Conservation (phyloP, 768 basidiomycete genomes). For the Albatrellus ellisii region DNA sequence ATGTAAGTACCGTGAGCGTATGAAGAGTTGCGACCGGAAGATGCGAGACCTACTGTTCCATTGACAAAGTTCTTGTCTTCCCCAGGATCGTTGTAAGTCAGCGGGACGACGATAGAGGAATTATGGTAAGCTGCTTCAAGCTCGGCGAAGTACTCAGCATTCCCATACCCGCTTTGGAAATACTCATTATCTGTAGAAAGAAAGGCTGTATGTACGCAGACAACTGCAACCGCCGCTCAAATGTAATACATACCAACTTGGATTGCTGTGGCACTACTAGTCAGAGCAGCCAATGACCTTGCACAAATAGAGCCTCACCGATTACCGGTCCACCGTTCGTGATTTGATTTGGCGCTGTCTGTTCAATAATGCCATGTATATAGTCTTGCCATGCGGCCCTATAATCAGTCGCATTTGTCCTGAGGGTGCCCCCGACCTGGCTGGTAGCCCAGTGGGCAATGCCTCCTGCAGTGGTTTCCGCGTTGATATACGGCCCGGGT, state of each 20-base stretch:
- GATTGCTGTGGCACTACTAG: constrained; percentile 25
- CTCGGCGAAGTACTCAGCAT: constrained; percentile 46
- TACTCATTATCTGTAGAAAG: constrained; percentile 70
- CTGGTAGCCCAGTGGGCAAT: constrained; percentile 59
- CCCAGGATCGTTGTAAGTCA: constrained; percentile 66
- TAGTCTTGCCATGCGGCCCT: constrained; percentile 60
- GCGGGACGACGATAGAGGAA: constrained; percentile 49
- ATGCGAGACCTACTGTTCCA: constrained; percentile 37
- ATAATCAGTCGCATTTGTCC: constrained; percentile 69
- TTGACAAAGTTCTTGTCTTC: constrained; percentile 49
- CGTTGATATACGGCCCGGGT: constrained; percentile 69
- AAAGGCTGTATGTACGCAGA: background rate
- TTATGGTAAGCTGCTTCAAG: constrained; percentile 42
- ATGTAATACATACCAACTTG: constrained; percentile 42
- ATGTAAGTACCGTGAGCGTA: constrained; percentile 15
- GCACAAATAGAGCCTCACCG: constrained; percentile 25
- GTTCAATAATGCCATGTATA: constrained; percentile 48
- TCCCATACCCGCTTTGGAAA: constrained; percentile 30
- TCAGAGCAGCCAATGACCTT: background rate
- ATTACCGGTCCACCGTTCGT: constrained; percentile 64
- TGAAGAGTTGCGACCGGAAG: background rate
- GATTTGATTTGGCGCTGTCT: constrained; percentile 54
- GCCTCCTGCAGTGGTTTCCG: constrained; percentile 72
- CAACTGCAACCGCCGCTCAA: no score
- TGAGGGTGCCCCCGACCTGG: constrained; percentile 46